These are phyloP conservation scores for Daphne laureola DNA, from an alignment of 441 rosid genomes.

Conservation along the genomic window DNA sequence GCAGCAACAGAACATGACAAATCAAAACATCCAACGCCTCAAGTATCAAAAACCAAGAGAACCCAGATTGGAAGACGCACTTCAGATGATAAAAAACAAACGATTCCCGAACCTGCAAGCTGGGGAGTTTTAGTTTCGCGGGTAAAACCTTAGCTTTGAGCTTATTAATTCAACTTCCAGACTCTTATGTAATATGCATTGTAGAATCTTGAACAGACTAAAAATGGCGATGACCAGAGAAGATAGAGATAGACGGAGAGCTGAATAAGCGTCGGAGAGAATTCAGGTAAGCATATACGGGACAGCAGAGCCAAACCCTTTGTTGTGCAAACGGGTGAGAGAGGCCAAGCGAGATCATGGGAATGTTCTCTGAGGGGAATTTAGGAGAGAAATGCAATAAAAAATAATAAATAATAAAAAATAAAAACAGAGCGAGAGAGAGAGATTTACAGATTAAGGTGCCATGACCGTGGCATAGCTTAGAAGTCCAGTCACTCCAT, in stretches of 20 bases:
- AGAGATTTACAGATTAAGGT: no score
- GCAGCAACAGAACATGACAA: conserved; percentile 13
- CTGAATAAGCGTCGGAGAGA: conserved; percentile 22
- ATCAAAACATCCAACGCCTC: conserved; percentile 13
- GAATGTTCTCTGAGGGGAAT: conserved; percentile 2
- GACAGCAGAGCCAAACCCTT: conserved; percentile 30
- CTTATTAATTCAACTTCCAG: conserved; percentile 16
- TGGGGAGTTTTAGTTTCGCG: conserved; percentile 11
- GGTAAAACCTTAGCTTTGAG: conserved; percentile 30
- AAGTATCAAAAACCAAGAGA: conserved; percentile 18
- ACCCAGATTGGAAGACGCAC: conserved; percentile 17
- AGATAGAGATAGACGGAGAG: conserved; percentile 7
- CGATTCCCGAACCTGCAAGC: conserved; percentile 24
- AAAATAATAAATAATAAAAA: no score
- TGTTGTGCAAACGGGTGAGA: no score
- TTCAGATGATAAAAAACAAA: conserved; percentile 15
- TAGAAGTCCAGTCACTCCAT: no score
- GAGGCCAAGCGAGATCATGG: conserved; percentile 2
- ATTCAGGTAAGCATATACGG: conserved; percentile 21
- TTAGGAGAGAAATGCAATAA: no score
- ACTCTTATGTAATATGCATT: conserved; percentile 20
- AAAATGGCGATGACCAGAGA: not conserved
- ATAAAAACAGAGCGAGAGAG: no score
- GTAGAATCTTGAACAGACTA: conserved; percentile 21
- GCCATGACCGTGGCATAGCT: no score